phyloP scores from a whole-genome alignment of 2,329 filamentous ascomycete genomes.

The Sordariomycetes sp. region DNA sequence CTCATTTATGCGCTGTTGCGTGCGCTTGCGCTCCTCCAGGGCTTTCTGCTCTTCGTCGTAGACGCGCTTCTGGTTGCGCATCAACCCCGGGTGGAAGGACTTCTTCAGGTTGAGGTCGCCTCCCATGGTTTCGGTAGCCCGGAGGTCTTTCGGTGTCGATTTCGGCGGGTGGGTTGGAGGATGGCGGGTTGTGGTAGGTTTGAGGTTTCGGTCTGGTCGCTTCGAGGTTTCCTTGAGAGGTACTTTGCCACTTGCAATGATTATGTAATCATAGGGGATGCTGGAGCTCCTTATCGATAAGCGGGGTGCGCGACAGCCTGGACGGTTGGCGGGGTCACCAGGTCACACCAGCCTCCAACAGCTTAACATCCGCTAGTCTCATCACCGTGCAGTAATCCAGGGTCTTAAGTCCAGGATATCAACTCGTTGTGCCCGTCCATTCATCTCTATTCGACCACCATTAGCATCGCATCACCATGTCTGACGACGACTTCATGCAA shows the following conservation, averaged over 20 bases:
- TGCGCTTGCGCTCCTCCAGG: constrained; percentile 86
- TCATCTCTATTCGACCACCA: neutral
- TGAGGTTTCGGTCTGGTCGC: neutral
- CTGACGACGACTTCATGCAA: constrained; percentile 36
- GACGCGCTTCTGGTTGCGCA: constrained; percentile 69
- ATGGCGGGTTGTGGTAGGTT: neutral
- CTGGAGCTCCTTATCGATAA: neutral
- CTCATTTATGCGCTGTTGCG: constrained; percentile 83
- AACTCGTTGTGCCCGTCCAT: neutral
- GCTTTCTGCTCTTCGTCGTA: constrained; percentile 89
- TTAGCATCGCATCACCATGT: constrained; percentile 21
- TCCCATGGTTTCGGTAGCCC: constrained; percentile 51
- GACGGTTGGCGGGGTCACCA: neutral
- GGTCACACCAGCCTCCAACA: neutral
- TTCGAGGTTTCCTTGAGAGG: neutral
- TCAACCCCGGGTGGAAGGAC: constrained; percentile 84
- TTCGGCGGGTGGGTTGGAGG: neutral
- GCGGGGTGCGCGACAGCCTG: neutral
- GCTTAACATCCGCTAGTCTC: no score
- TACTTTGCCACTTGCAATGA: neutral
- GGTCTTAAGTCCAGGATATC: neutral
- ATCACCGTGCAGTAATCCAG: no score
- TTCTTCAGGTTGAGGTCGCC: constrained; percentile 93
- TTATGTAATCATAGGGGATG: neutral
- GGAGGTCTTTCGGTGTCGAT: neutral